A percentile compares a stretch with the other conserved stretches of the same genome.
These are phyloP conservation scores for Tolypocladium tundrense DNA, from an alignment of 2,329 filamentous ascomycete genomes.

Conservation along the genomic window DNA sequence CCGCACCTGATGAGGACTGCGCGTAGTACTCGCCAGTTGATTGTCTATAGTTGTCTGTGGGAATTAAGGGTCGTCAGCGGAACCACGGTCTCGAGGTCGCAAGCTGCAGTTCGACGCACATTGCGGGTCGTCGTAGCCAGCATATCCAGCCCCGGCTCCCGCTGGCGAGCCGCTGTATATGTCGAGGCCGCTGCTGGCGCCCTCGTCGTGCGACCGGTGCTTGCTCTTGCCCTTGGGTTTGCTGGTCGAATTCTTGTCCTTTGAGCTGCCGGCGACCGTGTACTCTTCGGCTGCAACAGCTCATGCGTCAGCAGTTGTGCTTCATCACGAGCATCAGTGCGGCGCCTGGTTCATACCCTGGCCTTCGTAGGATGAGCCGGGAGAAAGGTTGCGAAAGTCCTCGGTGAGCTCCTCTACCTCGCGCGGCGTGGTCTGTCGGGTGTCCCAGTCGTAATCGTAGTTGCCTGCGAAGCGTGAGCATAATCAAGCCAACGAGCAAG, in stretches of 20 bases:
- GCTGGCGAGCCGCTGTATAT: background rate
- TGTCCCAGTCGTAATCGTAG: slow-evolving; percentile 10
- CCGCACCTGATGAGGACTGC: slow-evolving; percentile 1
- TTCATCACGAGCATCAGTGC: too few species aligned
- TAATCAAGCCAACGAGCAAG: background rate
- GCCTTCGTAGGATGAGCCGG: slow-evolving; percentile 3
- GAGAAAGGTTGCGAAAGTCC: slow-evolving; percentile 4
- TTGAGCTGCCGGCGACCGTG: slow-evolving; percentile 1
- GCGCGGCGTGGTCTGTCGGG: slow-evolving; percentile 2
- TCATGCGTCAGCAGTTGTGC: background rate
- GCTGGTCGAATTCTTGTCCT: slow-evolving; percentile 3
- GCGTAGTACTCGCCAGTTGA: background rate
- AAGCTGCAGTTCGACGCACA: background rate
- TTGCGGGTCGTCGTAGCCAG: background rate
- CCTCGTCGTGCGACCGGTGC: slow-evolving; percentile 3
- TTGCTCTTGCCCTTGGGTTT: slow-evolving; percentile 6
- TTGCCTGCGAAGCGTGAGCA: slow-evolving; percentile 4
- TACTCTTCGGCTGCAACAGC: slow-evolving; percentile 1
- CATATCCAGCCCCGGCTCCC: background rate
- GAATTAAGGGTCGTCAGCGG: background rate
- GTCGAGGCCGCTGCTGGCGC: background rate
- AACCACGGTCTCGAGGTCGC: background rate
- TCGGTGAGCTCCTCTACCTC: slow-evolving; percentile 4
- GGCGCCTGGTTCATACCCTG: background rate
- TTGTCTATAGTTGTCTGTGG: slow-evolving; percentile 1